These are phyloP conservation scores for Hymenoscyphus repandus DNA, from an alignment of 2,329 filamentous ascomycete species.

Conservation along the genomic window DNA sequence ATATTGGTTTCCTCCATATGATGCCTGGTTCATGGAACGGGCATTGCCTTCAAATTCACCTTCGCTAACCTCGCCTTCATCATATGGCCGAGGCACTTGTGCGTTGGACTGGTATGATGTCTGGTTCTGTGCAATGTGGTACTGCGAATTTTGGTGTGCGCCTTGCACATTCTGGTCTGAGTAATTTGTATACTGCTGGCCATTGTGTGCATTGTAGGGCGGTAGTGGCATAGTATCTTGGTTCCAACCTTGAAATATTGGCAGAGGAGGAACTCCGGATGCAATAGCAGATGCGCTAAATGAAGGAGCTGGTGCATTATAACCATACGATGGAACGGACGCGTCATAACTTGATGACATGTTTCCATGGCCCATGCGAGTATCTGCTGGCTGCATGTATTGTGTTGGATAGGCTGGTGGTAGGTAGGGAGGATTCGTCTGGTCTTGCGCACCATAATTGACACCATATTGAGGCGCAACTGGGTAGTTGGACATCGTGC, in stretches of 20 bases:
- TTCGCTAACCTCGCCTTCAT: slow-evolving; percentile 77
- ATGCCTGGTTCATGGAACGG: slow-evolving; percentile 8
- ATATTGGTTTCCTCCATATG: slow-evolving; percentile 29
- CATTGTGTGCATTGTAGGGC: slow-evolving; percentile 18
- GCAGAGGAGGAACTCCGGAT: slow-evolving; percentile 25
- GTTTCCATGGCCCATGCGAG: slow-evolving; percentile 17
- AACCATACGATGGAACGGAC: slow-evolving; percentile 25
- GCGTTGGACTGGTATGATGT: slow-evolving; percentile 20
- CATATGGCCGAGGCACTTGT: slow-evolving; percentile 32
- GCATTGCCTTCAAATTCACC: slow-evolving; percentile 51
- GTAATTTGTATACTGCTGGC: slow-evolving; percentile 16
- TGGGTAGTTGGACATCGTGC: slow-evolving; percentile 43
- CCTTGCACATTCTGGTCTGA: slow-evolving; percentile 7
- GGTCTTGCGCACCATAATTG: slow-evolving; percentile 23
- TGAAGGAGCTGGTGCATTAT: slow-evolving; percentile 24
- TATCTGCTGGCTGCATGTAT: slow-evolving; percentile 22
- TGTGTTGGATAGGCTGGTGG: slow-evolving; percentile 23
- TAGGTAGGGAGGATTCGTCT: slow-evolving; percentile 23
- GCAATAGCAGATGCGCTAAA: slow-evolving; percentile 25
- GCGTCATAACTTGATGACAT: slow-evolving; percentile 24
- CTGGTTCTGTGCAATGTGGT: slow-evolving; percentile 17
- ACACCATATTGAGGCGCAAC: slow-evolving; percentile 38
- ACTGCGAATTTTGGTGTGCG: slow-evolving; percentile 16
- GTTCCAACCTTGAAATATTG: slow-evolving; percentile 30
- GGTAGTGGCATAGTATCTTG: slow-evolving; percentile 25